phyloP scores from a whole-genome alignment of 2,329 filamentous ascomycete species.

The Magnaporthiopsis incrustans region DNA sequence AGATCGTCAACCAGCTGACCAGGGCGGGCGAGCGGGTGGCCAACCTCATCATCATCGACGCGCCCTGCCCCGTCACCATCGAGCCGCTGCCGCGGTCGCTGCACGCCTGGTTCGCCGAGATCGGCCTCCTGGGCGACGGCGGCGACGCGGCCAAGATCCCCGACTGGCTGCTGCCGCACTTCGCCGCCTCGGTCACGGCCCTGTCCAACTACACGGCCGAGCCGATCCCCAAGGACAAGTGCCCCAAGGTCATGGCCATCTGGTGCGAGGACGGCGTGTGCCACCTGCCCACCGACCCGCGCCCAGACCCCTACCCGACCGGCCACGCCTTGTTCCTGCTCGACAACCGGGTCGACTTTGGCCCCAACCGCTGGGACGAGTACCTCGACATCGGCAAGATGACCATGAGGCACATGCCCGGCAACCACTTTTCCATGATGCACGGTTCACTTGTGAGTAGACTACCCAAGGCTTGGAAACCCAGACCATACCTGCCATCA shows the following conservation, averaged over 20 bases:
- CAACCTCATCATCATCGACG: constrained; percentile 56
- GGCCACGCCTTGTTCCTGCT: constrained; percentile 61
- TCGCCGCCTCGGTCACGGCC: constrained; percentile 58
- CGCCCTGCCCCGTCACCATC: constrained; percentile 58
- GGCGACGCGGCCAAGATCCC: constrained; percentile 53
- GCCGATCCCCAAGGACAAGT: constrained; percentile 49
- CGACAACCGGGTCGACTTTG: constrained; percentile 66
- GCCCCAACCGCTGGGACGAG: constrained; percentile 61
- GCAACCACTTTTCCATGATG: constrained; percentile 74
- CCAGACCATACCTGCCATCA: too few relatives aligned
- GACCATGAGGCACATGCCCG: constrained; percentile 57
- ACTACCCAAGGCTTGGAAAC: neutral
- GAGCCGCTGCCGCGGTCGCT: constrained; percentile 56
- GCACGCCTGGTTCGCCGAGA: constrained; percentile 64
- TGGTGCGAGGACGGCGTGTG: constrained; percentile 71
- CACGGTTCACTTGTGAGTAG: constrained; percentile 41
- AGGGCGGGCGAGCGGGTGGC: constrained; percentile 49
- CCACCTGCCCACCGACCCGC: constrained; percentile 55
- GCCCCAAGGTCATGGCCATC: constrained; percentile 55
- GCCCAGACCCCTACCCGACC: constrained; percentile 51
- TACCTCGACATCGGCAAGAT: constrained; percentile 55
- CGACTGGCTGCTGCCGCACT: constrained; percentile 67
- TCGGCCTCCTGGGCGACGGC: constrained; percentile 60
- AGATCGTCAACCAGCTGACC: constrained; percentile 53
- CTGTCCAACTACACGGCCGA: constrained; percentile 62